Conservation (phyloP, 768 basidiomycete species). For the Amanita pseudoporphyria region DNA sequence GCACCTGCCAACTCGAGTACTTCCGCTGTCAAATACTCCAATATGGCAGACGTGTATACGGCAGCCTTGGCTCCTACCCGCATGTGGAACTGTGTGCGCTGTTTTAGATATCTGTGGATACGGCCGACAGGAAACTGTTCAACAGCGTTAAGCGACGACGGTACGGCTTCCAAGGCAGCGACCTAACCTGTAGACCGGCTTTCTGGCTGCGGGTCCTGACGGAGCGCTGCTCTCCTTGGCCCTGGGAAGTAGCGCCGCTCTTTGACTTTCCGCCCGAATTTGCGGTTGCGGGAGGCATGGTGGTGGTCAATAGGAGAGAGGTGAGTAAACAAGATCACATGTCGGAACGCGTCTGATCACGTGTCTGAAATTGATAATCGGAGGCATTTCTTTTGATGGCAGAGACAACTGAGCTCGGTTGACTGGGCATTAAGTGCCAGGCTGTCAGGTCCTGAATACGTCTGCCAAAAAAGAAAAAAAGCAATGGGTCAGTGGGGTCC, state of each 20-base stretch:
- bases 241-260: slow-evolving; percentile 26
- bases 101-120: slow-evolving; percentile 94
- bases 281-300: slow-evolving; percentile 1
- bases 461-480: too few relatives aligned
- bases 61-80: slow-evolving; percentile 97
- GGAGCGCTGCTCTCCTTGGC: slow-evolving; percentile 25
- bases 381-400: too few relatives aligned
- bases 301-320: slow-evolving; percentile 1
- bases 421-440: too few relatives aligned
- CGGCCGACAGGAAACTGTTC: slow-evolving; percentile 92
- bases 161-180: not conserved
- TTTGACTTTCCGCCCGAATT: slow-evolving; percentile 50
- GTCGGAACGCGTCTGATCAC: slow-evolving; percentile 1
- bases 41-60: slow-evolving; percentile 91
- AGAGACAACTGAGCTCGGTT: too few relatives aligned
- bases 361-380: not conserved
- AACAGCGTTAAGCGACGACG: not conserved
- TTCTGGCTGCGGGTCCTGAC: slow-evolving; percentile 71
- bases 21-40: slow-evolving; percentile 95
- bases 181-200: slow-evolving; percentile 75
- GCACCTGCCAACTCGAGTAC: slow-evolving; percentile 91
- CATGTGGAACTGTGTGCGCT: slow-evolving; percentile 86
- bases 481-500: too few relatives aligned
- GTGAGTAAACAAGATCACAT: slow-evolving; percentile 4
- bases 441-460: too few relatives aligned